These are phyloP conservation scores for Leishmania guyanensis DNA, from an alignment of 208 protist species.

Conservation along the genomic window DNA sequence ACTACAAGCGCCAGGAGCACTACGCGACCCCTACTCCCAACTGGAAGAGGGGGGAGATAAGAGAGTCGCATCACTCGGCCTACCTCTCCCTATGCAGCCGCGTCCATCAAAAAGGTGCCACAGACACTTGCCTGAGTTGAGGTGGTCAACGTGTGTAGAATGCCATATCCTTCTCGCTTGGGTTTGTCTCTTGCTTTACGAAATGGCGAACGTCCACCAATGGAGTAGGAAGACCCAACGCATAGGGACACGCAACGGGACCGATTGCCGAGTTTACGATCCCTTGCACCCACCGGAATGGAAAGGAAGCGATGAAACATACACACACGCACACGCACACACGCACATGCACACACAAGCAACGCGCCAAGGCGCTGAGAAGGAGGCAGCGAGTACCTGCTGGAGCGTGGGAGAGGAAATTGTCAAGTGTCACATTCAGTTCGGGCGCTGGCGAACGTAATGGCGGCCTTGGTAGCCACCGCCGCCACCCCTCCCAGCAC, in stretches of 20 bases:
- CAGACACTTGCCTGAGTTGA: background rate
- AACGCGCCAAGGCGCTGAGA: background rate
- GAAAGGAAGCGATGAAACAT: background rate
- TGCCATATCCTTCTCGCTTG: background rate
- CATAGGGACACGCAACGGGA: background rate
- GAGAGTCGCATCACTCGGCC: no score
- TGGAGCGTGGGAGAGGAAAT: background rate
- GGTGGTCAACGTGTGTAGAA: background rate
- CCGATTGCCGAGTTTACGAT: background rate
- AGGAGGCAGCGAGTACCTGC: background rate
- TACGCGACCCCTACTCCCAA: background rate
- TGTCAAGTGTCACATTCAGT: background rate
- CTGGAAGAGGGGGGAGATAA: no score
- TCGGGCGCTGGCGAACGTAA: conserved; percentile 8
- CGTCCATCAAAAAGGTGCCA: background rate
- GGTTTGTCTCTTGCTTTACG: background rate
- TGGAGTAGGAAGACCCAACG: background rate
- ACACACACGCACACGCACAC: background rate
- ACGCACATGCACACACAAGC: background rate
- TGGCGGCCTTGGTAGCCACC: conserved; percentile 23
- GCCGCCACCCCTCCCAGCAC: conserved; percentile 2
- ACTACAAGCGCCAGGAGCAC: background rate
- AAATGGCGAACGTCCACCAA: background rate
- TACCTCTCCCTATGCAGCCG: background rate
- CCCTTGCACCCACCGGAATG: background rate